Conservation (phyloP, 2,329 filamentous ascomycete species). For the Epichloe bromicola region DNA sequence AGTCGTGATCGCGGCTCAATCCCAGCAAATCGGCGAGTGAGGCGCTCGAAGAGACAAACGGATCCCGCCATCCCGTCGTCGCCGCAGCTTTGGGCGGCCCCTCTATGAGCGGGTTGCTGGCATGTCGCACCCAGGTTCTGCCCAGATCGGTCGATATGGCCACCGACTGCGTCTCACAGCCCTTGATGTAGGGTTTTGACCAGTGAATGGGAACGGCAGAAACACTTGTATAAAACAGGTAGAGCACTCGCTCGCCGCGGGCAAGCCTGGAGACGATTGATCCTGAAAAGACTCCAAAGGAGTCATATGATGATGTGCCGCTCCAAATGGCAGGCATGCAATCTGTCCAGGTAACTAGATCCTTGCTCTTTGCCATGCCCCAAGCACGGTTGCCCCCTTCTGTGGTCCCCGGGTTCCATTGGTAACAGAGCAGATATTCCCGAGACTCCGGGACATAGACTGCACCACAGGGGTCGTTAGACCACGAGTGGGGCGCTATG, state of each 20-base stretch:
- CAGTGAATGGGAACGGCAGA: conserved; percentile 31
- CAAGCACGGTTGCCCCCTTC: conserved; percentile 16
- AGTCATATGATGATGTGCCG: conserved; percentile 25
- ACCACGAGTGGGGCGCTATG: conserved; percentile 23
- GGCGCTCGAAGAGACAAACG: conserved; percentile 12
- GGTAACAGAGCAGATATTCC: conserved; percentile 28
- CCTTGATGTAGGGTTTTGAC: conserved; percentile 29
- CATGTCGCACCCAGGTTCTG: conserved; percentile 10
- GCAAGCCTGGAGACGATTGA: conserved; percentile 28
- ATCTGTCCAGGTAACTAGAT: conserved; percentile 24
- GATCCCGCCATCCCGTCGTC: conserved; percentile 15
- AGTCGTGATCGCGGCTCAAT: conserved; percentile 15
- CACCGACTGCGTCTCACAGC: conserved; percentile 30
- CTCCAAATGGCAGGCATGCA: conserved; percentile 9
- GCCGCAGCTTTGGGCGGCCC: conserved; percentile 10
- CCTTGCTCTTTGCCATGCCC: conserved; percentile 23
- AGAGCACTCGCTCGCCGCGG: conserved; percentile 20
- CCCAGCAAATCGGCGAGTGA: conserved; percentile 9
- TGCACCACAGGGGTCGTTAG: conserved; percentile 29
- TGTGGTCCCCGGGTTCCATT: conserved; percentile 15
- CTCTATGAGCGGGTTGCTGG: conserved; percentile 10
- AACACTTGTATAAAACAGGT: conserved; percentile 29
- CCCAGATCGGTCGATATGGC: conserved; percentile 25
- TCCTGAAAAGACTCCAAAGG: conserved; percentile 29
- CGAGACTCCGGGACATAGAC: conserved; percentile 27